Base-by-base conservation (phyloP, 1,284 basidiomycete genomes). In the Ceratobasidium sp. region DNA sequence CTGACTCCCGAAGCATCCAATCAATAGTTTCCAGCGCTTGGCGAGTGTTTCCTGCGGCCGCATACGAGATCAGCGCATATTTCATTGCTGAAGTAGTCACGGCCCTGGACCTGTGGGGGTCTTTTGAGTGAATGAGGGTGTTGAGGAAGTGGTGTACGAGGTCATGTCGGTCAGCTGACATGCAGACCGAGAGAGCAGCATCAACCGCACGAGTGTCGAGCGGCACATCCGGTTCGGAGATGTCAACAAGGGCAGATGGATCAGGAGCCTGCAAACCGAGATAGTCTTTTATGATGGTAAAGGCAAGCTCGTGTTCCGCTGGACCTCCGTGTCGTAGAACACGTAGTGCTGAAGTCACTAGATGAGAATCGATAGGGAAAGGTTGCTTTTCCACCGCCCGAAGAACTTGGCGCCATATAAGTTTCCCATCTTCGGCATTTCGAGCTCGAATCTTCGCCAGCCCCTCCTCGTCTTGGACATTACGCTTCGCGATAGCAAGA, bases 371-470 rank as follows among this genome's bases (percentile, higher is more conserved):
- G 21, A 90, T 78, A 46, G 81, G 74, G 55, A 89, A 82, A n/a
- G 83, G 80, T 49, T 78, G 77, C 74, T 74, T 85, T 84, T 32
- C 46, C 18, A 84, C 80, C 13, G 83, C 80, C 76, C 87, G 90
- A 73, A 85, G 77, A 79, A 90, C 83, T 76, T 88, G 85, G 11
- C 81, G 82, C 92, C 91, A 93, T 26, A 93, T 79, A 26, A 90
- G 82, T 77, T 86, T 88, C 9, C 89, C 90, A 74, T 91, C 89
- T 23, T 84, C 82, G 21, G 84, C 83, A 44, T 80, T 80, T 41
- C 80, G 77, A 23, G 35, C 9, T 18, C 52, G 35, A 6, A 35
- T 43, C 26, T 49, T 44, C 13, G 46, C 23, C 46, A 30, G 28
- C 23, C 23, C 35, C 16, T n/a, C 47, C 28, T 32, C 35, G 43